A percentile compares a stretch with the other conserved stretches of the same genome.
These are phyloP conservation scores for Clarireedia sp. DNA, from an alignment of 2,329 filamentous ascomycete genomes.

Conservation along the genomic window DNA sequence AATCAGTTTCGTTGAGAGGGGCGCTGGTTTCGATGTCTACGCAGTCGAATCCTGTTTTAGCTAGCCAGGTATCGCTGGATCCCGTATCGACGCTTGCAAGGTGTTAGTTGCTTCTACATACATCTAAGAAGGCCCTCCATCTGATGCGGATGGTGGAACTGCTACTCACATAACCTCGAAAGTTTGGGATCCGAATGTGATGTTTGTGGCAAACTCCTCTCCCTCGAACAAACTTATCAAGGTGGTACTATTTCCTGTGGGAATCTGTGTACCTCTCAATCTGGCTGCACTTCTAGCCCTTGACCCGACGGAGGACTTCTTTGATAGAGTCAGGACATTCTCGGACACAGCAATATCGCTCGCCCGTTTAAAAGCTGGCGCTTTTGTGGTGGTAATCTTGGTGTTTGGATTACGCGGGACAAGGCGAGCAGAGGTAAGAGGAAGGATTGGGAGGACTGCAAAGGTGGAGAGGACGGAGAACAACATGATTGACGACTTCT, in stretches of 20 bases:
- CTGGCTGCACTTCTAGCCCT: slow-evolving; percentile 1
- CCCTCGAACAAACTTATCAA: slow-evolving; percentile 2
- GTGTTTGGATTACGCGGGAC: neutral
- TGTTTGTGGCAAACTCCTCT: slow-evolving; percentile 11
- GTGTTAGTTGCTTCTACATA: neutral
- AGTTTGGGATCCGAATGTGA: slow-evolving; percentile 28
- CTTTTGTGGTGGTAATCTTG: neutral
- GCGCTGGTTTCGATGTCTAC: slow-evolving; percentile 24
- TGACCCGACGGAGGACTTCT: neutral
- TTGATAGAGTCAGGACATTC: slow-evolving; percentile 4
- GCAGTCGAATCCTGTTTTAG: slow-evolving; percentile 30
- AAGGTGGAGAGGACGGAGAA: neutral
- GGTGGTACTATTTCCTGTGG: neutral
- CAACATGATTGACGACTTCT: neutral
- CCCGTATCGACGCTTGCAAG: slow-evolving; percentile 38
- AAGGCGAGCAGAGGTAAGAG: neutral
- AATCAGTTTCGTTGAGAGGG: slow-evolving; percentile 2
- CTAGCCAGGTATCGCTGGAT: slow-evolving; percentile 40
- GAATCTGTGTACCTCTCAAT: neutral
- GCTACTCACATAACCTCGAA: slow-evolving; percentile 22
- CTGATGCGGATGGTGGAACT: neutral
- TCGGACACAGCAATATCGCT: slow-evolving; percentile 1
- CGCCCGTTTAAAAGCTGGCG: neutral
- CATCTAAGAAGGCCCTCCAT: neutral
- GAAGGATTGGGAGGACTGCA: neutral